Percentiles rank a stretch among this genome's conserved stretches.
phyloP scores from a whole-genome alignment of 768 basidiomycete species.

The Hebeloma cylindrosporum region DNA sequence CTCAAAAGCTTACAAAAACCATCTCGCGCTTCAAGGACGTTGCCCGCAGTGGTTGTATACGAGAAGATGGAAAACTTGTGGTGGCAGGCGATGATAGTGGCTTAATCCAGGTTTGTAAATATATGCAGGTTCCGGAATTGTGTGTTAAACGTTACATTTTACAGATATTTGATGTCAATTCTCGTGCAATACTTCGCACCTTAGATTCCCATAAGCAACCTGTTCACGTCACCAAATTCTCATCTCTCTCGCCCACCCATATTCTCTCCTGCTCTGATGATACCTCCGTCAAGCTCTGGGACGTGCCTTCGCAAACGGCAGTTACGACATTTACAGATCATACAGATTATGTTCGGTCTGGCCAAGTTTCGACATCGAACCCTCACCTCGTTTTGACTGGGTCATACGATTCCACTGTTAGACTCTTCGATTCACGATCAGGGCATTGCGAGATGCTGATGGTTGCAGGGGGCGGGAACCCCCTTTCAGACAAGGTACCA shows the following conservation, averaged over 20 bases:
- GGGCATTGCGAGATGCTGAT: slow-evolving; percentile 84
- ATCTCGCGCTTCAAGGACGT: slow-evolving; percentile 97
- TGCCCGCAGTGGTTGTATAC: slow-evolving; percentile 84
- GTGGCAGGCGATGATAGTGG: slow-evolving; percentile 96
- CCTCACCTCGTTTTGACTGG: slow-evolving; percentile 88
- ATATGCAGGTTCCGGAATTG: neutral
- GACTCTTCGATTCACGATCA: slow-evolving; percentile 84
- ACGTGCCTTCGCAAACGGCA: slow-evolving; percentile 85
- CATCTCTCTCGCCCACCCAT: slow-evolving; percentile 74
- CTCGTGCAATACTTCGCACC: slow-evolving; percentile 89
- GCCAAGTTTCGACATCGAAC: slow-evolving; percentile 79
- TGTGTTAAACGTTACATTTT: slow-evolving; percentile 7
- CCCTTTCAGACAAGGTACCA: slow-evolving; percentile 48
- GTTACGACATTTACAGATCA: slow-evolving; percentile 81
- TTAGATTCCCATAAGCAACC: slow-evolving; percentile 95
- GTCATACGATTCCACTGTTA: slow-evolving; percentile 90
- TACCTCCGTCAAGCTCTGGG: slow-evolving; percentile 91
- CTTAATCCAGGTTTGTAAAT: slow-evolving; percentile 62
- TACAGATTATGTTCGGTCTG: slow-evolving; percentile 95
- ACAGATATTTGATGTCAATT: slow-evolving; percentile 91
- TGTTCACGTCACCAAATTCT: slow-evolving; percentile 94
- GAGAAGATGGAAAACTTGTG: slow-evolving; percentile 91
- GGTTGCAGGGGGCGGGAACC: slow-evolving; percentile 42
- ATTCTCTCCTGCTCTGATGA: slow-evolving; percentile 96
- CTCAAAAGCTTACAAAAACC: slow-evolving; percentile 94